Evolutionary conservation across 192 early-diverging fungal species (phyloP).

Genomic region (Linnemannia schmuckeri): DNA sequence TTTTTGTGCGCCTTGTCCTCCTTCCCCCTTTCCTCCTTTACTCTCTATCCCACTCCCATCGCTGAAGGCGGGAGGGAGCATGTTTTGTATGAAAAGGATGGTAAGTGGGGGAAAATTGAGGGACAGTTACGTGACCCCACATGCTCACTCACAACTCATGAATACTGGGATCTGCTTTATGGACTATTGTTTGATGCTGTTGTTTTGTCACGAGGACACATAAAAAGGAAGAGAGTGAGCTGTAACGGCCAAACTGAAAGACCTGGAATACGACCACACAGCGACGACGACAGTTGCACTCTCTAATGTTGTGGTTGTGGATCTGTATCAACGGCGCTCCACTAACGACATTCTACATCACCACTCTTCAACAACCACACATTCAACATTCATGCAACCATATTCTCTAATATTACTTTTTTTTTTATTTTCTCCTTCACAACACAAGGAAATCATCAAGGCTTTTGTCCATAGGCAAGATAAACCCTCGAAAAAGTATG

Average conservation of each 20-base stretch:
- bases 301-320: too few species aligned
- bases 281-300: too few species aligned
- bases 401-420: not conserved
- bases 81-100: too few species aligned
- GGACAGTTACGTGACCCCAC: not conserved
- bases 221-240: not conserved
- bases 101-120: not conserved
- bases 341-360: too few species aligned
- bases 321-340: too few species aligned
- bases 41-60: too few species aligned
- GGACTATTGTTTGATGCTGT: not conserved
- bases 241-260: not conserved
- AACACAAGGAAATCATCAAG: not conserved
- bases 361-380: not conserved
- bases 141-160: not conserved
- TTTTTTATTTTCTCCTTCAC: not conserved
- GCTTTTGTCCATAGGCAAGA: slow-evolving; percentile 47
- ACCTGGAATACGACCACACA: too few species aligned
- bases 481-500: slow-evolving; percentile 46
- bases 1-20: not conserved
- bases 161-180: not conserved
- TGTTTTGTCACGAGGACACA: not conserved
- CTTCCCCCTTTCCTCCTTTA: not conserved
- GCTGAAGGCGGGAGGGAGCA: too few species aligned
- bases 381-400: too few species aligned